A percentile compares a stretch with the other conserved stretches of the same genome.
These are phyloP conservation scores for Rhynchosporium agropyri DNA, from an alignment of 2,329 filamentous ascomycete species.

Conservation along the genomic window DNA sequence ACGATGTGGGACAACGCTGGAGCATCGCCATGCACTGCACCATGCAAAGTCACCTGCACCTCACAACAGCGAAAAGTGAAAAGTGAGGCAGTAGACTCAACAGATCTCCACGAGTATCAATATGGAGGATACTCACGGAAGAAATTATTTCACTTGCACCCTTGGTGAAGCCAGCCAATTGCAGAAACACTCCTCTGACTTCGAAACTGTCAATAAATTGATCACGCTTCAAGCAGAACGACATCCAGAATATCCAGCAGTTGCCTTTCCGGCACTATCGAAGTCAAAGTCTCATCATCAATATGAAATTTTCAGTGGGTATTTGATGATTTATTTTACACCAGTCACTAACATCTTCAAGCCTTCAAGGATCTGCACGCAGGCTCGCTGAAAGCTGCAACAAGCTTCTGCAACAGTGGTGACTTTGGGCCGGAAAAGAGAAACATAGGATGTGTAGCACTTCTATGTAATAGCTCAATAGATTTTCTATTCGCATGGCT, in stretches of 20 bases:
- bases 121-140: background rate
- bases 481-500: slow-evolving; percentile 64
- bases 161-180: slow-evolving; percentile 51
- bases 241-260: slow-evolving; percentile 48
- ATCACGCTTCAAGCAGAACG: slow-evolving; percentile 50
- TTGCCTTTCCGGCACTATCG: slow-evolving; percentile 50
- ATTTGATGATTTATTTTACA: background rate
- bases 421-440: background rate
- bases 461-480: slow-evolving; percentile 58
- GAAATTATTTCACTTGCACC: slow-evolving; percentile 20
- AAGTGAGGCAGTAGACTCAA: background rate
- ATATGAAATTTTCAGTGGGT: slow-evolving; percentile 5
- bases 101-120: background rate
- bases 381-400: slow-evolving; percentile 12
- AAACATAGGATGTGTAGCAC: slow-evolving; percentile 46
- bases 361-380: slow-evolving; percentile 11
- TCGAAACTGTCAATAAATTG: slow-evolving; percentile 55
- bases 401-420: background rate
- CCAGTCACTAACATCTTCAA: background rate
- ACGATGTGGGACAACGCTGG: background rate
- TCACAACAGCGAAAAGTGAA: background rate
- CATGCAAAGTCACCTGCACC: background rate
- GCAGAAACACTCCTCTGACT: slow-evolving; percentile 53
- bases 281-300: background rate
- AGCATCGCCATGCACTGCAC: background rate